phyloP scores from a whole-genome alignment of 1,284 basidiomycete genomes.

The Pseudomicrostroma phylloplanum region DNA sequence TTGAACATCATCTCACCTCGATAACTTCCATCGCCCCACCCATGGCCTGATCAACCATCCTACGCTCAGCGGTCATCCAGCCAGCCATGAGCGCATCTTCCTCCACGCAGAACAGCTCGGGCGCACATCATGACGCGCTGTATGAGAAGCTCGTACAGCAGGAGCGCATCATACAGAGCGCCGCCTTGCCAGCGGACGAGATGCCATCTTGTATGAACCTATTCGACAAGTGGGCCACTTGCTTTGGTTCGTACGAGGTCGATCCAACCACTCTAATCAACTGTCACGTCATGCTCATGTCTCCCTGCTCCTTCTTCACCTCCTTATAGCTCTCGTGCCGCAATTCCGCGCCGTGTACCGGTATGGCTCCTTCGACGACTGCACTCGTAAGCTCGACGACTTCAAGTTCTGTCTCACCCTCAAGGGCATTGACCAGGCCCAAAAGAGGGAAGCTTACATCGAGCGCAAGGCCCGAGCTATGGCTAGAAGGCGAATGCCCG shows the following conservation, averaged over 20 bases:
- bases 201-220: constrained; percentile 38
- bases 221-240: constrained; percentile 47
- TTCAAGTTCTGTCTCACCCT: constrained; percentile 91
- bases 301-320: neutral
- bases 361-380: constrained; percentile 71
- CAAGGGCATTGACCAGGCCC: constrained; percentile 70
- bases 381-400: constrained; percentile 74
- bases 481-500: constrained; percentile 63
- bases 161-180: constrained; percentile 37
- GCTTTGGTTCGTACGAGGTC: constrained; percentile 23
- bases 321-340: constrained; percentile 60
- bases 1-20: constrained; percentile 2
- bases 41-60: neutral
- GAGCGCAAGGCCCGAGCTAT: constrained; percentile 80
- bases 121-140: neutral
- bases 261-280: neutral
- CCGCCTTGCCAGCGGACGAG: constrained; percentile 30
- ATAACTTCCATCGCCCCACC: neutral
- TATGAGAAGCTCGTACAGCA: constrained; percentile 24
- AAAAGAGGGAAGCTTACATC: constrained; percentile 75
- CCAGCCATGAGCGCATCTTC: neutral
- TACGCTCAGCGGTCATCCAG: too few species aligned
- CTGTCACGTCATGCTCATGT: neutral
- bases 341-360: constrained; percentile 83
- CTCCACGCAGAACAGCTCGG: too few species aligned